These are phyloP conservation scores for Vigna unguiculata DNA, from an alignment of 306 rosid genomes.

Conservation along the genomic window DNA sequence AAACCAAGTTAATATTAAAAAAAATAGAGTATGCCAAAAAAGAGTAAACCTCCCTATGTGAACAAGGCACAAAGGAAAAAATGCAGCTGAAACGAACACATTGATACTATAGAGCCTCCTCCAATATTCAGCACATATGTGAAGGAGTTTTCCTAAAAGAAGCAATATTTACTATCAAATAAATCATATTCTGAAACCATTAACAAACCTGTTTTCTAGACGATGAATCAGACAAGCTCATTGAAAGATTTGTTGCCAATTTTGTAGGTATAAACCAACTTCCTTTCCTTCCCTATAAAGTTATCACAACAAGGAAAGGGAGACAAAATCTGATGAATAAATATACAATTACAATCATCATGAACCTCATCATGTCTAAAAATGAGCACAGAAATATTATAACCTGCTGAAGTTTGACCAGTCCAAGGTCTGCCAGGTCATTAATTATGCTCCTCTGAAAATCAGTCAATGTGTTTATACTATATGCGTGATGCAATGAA, in stretches of 20 bases:
- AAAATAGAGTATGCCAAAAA: not conserved
- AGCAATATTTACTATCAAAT: slow-evolving; percentile 24
- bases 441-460: slow-evolving; percentile 72
- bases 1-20: slow-evolving; percentile 28
- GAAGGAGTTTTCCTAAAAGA: slow-evolving; percentile 30
- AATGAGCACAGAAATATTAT: slow-evolving; percentile 42
- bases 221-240: slow-evolving; percentile 87
- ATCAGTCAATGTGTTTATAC: slow-evolving; percentile 72
- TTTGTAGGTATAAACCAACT: slow-evolving; percentile 97
- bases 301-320: slow-evolving; percentile 28
- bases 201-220: slow-evolving; percentile 75
- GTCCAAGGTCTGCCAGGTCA: slow-evolving; percentile 94
- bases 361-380: slow-evolving; percentile 33
- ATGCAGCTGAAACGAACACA: slow-evolving; percentile 22
- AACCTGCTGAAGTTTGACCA: slow-evolving; percentile 97
- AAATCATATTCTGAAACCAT: slow-evolving; percentile 26
- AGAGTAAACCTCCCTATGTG: slow-evolving; percentile 9
- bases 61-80: slow-evolving; percentile 30
- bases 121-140: not conserved
- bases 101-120: slow-evolving; percentile 20
- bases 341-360: slow-evolving; percentile 35
- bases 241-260: slow-evolving; percentile 94
- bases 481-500: slow-evolving; percentile 73
- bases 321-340: slow-evolving; percentile 33
- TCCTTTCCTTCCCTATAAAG: slow-evolving; percentile 86